phyloP scores from a whole-genome alignment of 441 rosid genomes.

The Manihot esculenta region DNA sequence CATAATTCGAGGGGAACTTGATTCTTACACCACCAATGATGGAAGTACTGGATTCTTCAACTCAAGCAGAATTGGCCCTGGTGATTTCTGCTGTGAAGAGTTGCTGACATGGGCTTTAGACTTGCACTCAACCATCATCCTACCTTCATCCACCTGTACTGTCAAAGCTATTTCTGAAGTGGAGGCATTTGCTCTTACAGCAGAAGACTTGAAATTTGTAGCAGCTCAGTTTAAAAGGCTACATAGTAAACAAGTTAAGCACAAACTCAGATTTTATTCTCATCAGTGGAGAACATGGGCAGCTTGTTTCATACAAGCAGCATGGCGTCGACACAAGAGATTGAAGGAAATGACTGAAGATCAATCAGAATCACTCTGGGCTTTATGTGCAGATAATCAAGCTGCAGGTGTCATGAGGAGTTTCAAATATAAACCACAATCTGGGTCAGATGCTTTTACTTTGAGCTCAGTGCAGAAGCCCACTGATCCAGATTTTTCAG shows the following conservation, averaged over 20 bases:
- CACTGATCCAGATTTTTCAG: constrained; percentile 20
- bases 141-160: constrained; percentile 68
- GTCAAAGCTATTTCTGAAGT: constrained; percentile 59
- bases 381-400: too few relatives aligned
- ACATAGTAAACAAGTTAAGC: constrained; percentile 24
- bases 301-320: constrained; percentile 26
- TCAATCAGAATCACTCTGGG: too few relatives aligned
- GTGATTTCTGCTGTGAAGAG: constrained; percentile 82
- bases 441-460: too few relatives aligned
- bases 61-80: constrained; percentile 53
- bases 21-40: constrained; percentile 69
- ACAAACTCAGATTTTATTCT: constrained; percentile 14
- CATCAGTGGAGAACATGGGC: constrained; percentile 27
- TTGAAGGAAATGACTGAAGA: neutral
- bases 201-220: constrained; percentile 70
- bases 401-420: too few relatives aligned
- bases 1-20: constrained; percentile 69
- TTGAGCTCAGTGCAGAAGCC: too few relatives aligned
- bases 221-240: constrained; percentile 69
- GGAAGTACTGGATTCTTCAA: constrained; percentile 80
- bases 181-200: constrained; percentile 65
- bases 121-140: constrained; percentile 46
- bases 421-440: too few relatives aligned
- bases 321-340: constrained; percentile 20
- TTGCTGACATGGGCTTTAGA: constrained; percentile 69